Base-by-base conservation (phyloP, 2,329 filamentous ascomycete species). In the Magnaporthiopsis incrustans region DNA sequence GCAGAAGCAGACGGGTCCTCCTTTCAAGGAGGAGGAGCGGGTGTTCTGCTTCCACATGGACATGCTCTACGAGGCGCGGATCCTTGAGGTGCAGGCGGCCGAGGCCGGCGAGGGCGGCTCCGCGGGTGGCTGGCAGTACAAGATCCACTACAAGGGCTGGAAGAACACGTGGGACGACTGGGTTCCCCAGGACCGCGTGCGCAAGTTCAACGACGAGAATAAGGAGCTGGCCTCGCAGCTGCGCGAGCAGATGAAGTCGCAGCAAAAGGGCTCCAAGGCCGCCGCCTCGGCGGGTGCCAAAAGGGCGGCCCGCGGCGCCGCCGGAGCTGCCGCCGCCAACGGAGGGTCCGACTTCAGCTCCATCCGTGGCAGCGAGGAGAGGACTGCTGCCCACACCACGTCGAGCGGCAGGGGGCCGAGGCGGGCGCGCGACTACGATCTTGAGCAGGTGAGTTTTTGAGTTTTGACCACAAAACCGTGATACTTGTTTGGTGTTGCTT, bases 161-260 rank as follows among this genome's bases (percentile, higher is more conserved):
- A 99, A 99, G 82, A 93, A 94, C 76, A 97, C 92, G 83, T 99
- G 95, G 95, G 95, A 99, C 79, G 95, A 99, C 79, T 98, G 94
- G 94, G 95, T 98, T 59, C 86, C 91, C 27, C 88, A 92, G 76
- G 94, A 98, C 75, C 91, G 95, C 69, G 89, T 99, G 66, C 89
- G 93, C 73, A 97, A 97, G 78, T 89, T 94, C 74, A 97, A 89
- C 62, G 92, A 96, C 64, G 95, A 98, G 78, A 97, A 98, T 78
- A 91, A 91, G 73, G 92, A 96, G 73, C 84, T 99, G 53, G 92
- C 94, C 27, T 81, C 82, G 64, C 88, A 90, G 75, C 81, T 93
- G 35, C 83, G 87, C 70, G 84, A 86, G 65, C 88, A 92, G 75
- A 82, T 87, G 77, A 87, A 87, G 70, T 78, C 79, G 64, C 82